A percentile compares a stretch with the other conserved stretches of the same genome.
Conservation (phyloP, 2,329 filamentous ascomycete species). For the Colletotrichum tropicicola region DNA sequence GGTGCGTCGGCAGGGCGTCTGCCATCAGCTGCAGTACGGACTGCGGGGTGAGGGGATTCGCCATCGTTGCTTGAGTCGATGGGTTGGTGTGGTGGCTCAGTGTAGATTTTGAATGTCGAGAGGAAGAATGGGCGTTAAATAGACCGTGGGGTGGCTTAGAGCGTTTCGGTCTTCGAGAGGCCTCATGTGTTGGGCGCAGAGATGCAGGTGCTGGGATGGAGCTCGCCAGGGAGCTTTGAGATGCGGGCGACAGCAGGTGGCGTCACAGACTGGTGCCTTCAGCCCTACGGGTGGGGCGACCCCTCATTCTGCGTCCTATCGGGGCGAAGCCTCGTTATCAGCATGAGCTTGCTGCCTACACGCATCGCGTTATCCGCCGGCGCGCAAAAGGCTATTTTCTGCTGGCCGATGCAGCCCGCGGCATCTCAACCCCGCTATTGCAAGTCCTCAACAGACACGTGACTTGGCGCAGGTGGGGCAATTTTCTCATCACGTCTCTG, state of each 20-base stretch:
- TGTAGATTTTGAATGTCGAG: background rate
- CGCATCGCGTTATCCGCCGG: background rate
- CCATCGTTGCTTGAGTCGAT: constrained; percentile 1
- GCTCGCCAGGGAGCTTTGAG: background rate
- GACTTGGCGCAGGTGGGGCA: background rate
- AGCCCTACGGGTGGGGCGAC: constrained; percentile 33
- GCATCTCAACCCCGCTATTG: too few relatives aligned
- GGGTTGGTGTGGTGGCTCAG: background rate
- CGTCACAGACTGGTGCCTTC: constrained; percentile 30
- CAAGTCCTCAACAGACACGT: background rate
- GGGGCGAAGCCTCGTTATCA: background rate
- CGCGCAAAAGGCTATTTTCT: too few relatives aligned
- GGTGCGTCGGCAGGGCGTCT: constrained; percentile 65
- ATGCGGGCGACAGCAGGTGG: constrained; percentile 11
- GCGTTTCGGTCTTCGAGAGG: background rate
- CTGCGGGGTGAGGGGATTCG: constrained; percentile 51
- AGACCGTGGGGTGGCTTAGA: background rate
- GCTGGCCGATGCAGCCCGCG: too few relatives aligned
- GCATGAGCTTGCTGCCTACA: background rate
- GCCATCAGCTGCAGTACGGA: constrained; percentile 65
- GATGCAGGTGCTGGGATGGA: background rate
- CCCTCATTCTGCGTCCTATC: background rate
- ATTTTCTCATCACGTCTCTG: background rate
- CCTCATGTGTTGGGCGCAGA: background rate
- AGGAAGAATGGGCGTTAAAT: background rate